phyloP scores from a whole-genome alignment of 1,139 yeast genomes.

The Spathaspora sp. region DNA sequence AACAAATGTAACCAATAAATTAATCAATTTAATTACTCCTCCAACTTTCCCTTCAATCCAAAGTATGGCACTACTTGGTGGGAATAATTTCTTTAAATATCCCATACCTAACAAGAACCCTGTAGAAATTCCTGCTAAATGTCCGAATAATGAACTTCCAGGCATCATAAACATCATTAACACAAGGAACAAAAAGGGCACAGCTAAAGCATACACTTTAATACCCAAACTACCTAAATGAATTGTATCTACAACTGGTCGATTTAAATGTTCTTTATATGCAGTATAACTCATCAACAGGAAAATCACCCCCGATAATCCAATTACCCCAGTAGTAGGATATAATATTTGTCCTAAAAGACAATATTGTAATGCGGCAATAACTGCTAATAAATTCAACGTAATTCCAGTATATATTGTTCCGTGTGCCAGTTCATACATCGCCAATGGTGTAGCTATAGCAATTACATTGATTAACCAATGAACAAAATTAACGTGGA shows the following conservation, averaged over 20 bases:
- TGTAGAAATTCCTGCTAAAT: slow-evolving; percentile 44
- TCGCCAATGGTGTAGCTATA: slow-evolving; percentile 59
- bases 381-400: slow-evolving; percentile 68
- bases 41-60: slow-evolving; percentile 63
- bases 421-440: slow-evolving; percentile 76
- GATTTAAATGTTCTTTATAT: slow-evolving; percentile 52
- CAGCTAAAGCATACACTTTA: slow-evolving; percentile 57
- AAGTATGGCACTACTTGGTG: slow-evolving; percentile 65
- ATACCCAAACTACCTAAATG: slow-evolving; percentile 21
- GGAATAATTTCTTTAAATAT: slow-evolving; percentile 52
- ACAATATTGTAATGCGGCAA: slow-evolving; percentile 69
- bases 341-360: slow-evolving; percentile 51
- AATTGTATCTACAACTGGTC: slow-evolving; percentile 41
- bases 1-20: slow-evolving; percentile 52
- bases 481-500: slow-evolving; percentile 63
- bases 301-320: slow-evolving; percentile 77
- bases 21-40: slow-evolving; percentile 51
- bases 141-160: slow-evolving; percentile 72
- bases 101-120: slow-evolving; percentile 57
- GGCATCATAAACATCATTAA: slow-evolving; percentile 48
- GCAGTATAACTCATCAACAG: slow-evolving; percentile 66
- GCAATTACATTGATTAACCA: slow-evolving; percentile 62
- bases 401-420: slow-evolving; percentile 87
- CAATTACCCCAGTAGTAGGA: slow-evolving; percentile 57
- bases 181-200: slow-evolving; percentile 59